Evolutionary conservation across 73 alveolate genomes (phyloP), one percentile per base, ranked within the genome.

Genomic region (Paramecium octaurelia): DNA sequence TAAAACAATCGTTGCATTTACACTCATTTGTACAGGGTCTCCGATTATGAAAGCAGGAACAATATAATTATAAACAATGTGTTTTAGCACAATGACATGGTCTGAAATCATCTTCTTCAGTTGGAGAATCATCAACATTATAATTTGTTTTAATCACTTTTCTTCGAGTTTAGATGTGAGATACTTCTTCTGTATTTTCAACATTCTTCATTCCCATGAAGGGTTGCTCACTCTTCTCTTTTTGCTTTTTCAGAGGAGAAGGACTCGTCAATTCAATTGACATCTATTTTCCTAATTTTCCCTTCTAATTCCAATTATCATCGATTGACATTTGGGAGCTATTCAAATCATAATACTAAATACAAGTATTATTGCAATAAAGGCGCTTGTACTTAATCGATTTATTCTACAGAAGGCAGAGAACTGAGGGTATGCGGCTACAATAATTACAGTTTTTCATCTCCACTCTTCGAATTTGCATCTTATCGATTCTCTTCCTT

Each of bases 91-190:
- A 80, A 43, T 80, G 43, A 48, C 91, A 80, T 8, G 75, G 75
- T 80, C 23, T 80, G 16, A n/a, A 23, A 44, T 40, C 46, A 20
- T 42, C 76, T 80, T 42, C 73, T 42, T 42, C 57, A 44, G 48
- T 21, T 23, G 91, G 91, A 24, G 91, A 80, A 48, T 80, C 91
- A 80, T 80, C 91, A 80, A 48, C 91, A 80, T 80, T 80, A 23
- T 80, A 80, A 31, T 31, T 80, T 44, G 91, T 42, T 80, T 80
- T 80, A 44, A 18, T 44, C 12, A 80, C 76, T 46, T 80, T 80
- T 46, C 91, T 42, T 18, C 91, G 21, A 24, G 91, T 80, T 18
- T 38, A 21, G 10, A 73, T 73, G 36, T 29, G 54, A 18, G 87
- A 36, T 36, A 29, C 59, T 18, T 70, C 87, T n/a, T 73, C 84